Evolutionary conservation across 306 rosid genomes (phyloP).

Genomic region (Oxytropis ochrocephala): DNA sequence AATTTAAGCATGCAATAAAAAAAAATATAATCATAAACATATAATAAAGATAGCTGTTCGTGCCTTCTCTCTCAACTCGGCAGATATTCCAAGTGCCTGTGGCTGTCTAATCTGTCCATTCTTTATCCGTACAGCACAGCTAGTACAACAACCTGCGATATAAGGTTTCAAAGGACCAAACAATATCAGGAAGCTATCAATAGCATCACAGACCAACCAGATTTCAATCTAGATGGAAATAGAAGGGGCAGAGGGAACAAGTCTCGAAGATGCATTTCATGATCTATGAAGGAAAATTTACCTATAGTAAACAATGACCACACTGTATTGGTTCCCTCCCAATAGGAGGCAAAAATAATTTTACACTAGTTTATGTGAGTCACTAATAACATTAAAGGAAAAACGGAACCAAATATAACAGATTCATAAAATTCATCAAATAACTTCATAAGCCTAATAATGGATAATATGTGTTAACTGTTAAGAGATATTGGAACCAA

Average conservation of each 20-base stretch:
- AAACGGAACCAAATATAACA: neutral
- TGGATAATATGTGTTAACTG: neutral
- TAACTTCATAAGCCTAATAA: neutral
- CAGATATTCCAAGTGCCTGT: constrained; percentile 92
- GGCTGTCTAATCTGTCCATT: constrained; percentile 89
- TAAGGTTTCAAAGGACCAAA: constrained; percentile 9
- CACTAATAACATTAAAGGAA: neutral
- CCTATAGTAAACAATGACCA: neutral
- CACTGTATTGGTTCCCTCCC: neutral
- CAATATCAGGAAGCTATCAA: neutral
- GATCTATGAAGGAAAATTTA: constrained; percentile 1
- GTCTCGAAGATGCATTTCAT: neutral
- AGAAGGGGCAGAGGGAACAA: neutral
- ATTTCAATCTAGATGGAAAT: neutral
- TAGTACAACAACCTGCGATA: constrained; percentile 89
- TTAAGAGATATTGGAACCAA: neutral
- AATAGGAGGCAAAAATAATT: neutral
- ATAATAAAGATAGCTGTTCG: neutral
- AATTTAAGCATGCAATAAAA: neutral
- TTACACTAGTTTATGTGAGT: neutral
- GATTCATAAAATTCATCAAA: neutral
- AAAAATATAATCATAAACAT: neutral
- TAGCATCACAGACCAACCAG: constrained; percentile 9
- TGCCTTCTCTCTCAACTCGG: constrained; percentile 80
- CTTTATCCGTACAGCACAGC: constrained; percentile 95